Evolutionary conservation across 495 filamentous ascomycete genomes (phyloP).

Genomic region (Trichocladium antarcticum): DNA sequence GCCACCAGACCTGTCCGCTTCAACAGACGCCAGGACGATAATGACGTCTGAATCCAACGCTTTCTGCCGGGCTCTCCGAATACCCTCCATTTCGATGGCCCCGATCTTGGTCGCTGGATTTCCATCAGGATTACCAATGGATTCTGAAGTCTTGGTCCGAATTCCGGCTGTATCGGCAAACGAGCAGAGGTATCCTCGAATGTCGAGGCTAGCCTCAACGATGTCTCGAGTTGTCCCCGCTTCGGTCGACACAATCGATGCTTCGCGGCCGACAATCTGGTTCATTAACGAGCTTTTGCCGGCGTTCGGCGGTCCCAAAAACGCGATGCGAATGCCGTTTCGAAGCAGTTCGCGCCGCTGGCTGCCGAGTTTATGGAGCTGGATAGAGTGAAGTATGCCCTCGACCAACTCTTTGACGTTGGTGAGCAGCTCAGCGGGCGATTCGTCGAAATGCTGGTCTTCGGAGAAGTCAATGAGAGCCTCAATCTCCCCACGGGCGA

Average conservation of each 20-base stretch:
- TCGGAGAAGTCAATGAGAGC: constrained; percentile 95
- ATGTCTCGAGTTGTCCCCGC: constrained; percentile 91
- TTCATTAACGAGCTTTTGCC: constrained; percentile 94
- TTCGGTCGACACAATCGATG: constrained; percentile 85
- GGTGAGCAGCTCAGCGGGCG: constrained; percentile 54
- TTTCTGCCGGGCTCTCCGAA: constrained; percentile 69
- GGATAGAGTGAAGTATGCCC: constrained; percentile 49
- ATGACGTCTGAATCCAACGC: constrained; percentile 79
- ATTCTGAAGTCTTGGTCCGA: constrained; percentile 28
- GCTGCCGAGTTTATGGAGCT: constrained; percentile 59
- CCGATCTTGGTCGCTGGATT: constrained; percentile 44
- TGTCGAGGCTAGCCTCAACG: constrained; percentile 82
- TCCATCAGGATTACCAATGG: not conserved
- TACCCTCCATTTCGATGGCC: constrained; percentile 78
- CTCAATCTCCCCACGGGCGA: constrained; percentile 83
- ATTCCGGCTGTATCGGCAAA: constrained; percentile 91
- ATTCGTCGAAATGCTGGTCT: constrained; percentile 93
- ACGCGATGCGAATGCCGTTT: constrained; percentile 72
- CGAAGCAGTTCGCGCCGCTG: constrained; percentile 75
- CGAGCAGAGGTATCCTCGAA: constrained; percentile 77
- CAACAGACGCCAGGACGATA: constrained; percentile 65
- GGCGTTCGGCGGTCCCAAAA: constrained; percentile 86
- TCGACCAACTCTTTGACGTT: constrained; percentile 56
- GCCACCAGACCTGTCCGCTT: constrained; percentile 31
- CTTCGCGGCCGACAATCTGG: constrained; percentile 80